phyloP scores from a whole-genome alignment of 352 stramenopile genomes.

The Thalassiosira mediterranea region DNA sequence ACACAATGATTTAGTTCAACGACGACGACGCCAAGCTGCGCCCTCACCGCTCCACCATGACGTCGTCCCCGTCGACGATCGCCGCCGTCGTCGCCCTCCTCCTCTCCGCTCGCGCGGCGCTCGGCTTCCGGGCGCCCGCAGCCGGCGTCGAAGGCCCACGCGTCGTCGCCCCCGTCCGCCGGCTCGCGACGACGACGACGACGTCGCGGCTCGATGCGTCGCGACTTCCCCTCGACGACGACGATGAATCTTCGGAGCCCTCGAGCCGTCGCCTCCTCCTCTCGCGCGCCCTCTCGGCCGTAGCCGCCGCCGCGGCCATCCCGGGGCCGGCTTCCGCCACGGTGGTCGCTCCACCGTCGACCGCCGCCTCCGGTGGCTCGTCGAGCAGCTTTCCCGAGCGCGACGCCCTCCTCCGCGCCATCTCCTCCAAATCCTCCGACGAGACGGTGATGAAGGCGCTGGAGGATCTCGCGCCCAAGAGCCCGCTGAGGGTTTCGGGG shows the following conservation, averaged over 20 bases:
- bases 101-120: not conserved
- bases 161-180: too few relatives aligned
- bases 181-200: too few relatives aligned
- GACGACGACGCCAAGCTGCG: too few relatives aligned
- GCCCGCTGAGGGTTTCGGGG: conserved; percentile 22
- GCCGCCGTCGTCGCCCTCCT: not conserved
- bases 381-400: conserved; percentile 29
- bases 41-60: too few relatives aligned
- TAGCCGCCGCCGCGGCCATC: conserved; percentile 7
- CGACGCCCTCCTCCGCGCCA: conserved; percentile 39
- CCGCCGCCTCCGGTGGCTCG: not conserved
- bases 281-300: not conserved
- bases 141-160: too few relatives aligned
- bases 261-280: conserved; percentile 23
- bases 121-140: not conserved
- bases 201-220: not conserved
- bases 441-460: conserved; percentile 46
- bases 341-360: conserved; percentile 20
- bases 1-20: too few relatives aligned
- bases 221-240: not conserved
- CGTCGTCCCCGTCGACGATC: too few relatives aligned
- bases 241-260: conserved; percentile 5
- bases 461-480: conserved; percentile 39
- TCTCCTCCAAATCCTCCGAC: conserved; percentile 45
- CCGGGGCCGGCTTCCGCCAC: conserved; percentile 18